Base-by-base conservation (phyloP, 257 asterid species). In the Knoxia roxburghii region DNA sequence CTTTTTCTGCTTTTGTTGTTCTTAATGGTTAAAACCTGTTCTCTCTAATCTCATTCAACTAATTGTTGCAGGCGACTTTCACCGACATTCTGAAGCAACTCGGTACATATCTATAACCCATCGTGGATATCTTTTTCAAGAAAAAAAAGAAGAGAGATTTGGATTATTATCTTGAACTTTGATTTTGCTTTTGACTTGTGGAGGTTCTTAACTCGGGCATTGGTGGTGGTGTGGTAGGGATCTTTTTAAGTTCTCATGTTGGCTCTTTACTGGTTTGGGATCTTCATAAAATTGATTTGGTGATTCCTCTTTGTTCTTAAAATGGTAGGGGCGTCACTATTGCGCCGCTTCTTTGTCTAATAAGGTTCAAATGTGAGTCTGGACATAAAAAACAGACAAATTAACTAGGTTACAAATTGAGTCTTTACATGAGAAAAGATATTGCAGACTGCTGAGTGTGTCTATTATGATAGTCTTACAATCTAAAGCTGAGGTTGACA, bases 41-140 rank as follows among this genome's bases (percentile, higher is more conserved):
- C 23, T 55, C 20, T 49, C 45, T 23, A 6, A 40, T 55, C 61
- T 14, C 40, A 41, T 26, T 72, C 66, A 41, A 55, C 64, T 50
- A 64, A 15, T 82, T 66, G 76, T 77, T 74, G 83, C 91, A 88
- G 99, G 95, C 96, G 55, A 90, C 99, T 70, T 90, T 90, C 84
- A 88, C 96, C 1, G 97, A 94, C 86, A 90, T 93, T 75, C 78
- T 90, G 82, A 88, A 90, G 87, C 77, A 85, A 69, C 96, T 93
- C 26, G 86, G 99, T 93, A 83, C 74, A 88, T 50, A 58, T 49
- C 67, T 33, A 8, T 20, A 9, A 45, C 51, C 29, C 65, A n/a
- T n/a, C n/a, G n/a, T n/a, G n/a, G n/a, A n/a, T n/a, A n/a, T n/a
- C n/a, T n/a, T n/a, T n/a, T n/a, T n/a, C n/a, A n/a, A n/a, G n/a